Evolutionary conservation across 2,329 filamentous ascomycete species (phyloP), one percentile per base, ranked within the genome.

Genomic region (Parastagonospora nodorum): DNA sequence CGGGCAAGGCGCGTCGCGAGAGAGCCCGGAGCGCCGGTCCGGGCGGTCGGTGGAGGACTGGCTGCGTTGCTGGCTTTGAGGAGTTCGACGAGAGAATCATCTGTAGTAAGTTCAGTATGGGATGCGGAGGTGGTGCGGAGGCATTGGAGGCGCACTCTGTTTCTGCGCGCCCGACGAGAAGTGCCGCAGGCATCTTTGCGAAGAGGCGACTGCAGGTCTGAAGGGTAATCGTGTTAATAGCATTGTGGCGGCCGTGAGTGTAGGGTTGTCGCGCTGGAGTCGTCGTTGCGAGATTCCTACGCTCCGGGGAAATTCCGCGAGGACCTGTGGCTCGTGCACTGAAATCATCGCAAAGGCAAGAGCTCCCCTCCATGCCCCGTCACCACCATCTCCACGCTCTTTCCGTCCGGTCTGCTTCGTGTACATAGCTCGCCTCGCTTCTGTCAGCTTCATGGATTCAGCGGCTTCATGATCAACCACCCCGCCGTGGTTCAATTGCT

Each of bases 121-220:
- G 29, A 24, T 14, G 31, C 45, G 30, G 51, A 11, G 41, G 42
- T 33, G 27, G 15, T 29, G 35, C 40, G 43, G 16, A 35, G 33
- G 44, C 19, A 47, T 45, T 42, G 51, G 30, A 8, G 33, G 38
- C 56, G 36, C 48, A 62, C 63, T 52, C 48, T 60, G 57, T 52
- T 53, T 63, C 48, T 52, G 53, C 8, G 57, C n/a, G 8, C 51
- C 58, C 2, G 66, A 63, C 2, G 68, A 69, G 40, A 70, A 58
- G 58, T 53, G 58, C 33, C 69, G 64, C 36, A 56, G 43, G 51
- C 62, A 60, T 31, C 35, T 48, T 11, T 49, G 42, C 24, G 51
- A 48, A 9, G 44, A 14, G 4, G 51, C 44, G 9, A 46, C 48
- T 1, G 59, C 45, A 8, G 57, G 28, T 32, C 58, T 54, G 27